A percentile compares a stretch with the other conserved stretches of the same genome.
phyloP scores from a whole-genome alignment of 225 moss, liverwort and hornwort species.

The Pseudoscleropodium purum region DNA sequence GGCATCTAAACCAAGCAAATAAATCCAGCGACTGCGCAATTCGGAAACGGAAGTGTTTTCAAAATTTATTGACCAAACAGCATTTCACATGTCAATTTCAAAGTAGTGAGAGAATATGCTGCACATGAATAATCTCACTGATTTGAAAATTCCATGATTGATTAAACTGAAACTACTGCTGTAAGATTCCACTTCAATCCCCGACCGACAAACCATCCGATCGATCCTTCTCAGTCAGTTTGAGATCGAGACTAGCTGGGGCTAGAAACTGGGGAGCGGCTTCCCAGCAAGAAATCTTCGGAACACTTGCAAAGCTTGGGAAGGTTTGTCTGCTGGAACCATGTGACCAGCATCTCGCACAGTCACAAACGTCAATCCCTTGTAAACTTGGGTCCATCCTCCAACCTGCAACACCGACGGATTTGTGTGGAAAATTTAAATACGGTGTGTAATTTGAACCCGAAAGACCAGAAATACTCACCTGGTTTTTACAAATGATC shows the following conservation, averaged over 20 bases:
- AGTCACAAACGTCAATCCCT: slow-evolving; percentile 72
- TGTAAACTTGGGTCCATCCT: slow-evolving; percentile 72
- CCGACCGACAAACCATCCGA: background rate
- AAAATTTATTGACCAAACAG: background rate
- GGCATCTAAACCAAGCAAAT: background rate
- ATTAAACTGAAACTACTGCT: background rate
- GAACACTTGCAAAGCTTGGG: slow-evolving; percentile 61
- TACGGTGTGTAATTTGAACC: background rate
- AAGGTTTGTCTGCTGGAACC: slow-evolving; percentile 75
- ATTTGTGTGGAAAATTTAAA: background rate
- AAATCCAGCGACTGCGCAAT: background rate
- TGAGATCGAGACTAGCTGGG: too few relatives aligned
- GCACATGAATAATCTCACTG: background rate
- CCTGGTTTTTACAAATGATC: background rate
- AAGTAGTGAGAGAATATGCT: slow-evolving; percentile 5
- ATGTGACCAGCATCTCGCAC: slow-evolving; percentile 81
- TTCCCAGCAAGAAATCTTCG: slow-evolving; percentile 59
- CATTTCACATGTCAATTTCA: slow-evolving; percentile 14
- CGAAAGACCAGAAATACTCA: background rate
- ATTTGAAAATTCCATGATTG: slow-evolving; percentile 12
- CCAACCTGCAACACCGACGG: slow-evolving; percentile 44
- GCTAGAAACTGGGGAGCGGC: slow-evolving; percentile 56
- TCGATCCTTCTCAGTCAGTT: background rate
- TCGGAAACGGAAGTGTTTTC: background rate
- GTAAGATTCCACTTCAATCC: background rate